Conservation (phyloP, 179 eudicot species). For the Amaranthus tricolor region DNA sequence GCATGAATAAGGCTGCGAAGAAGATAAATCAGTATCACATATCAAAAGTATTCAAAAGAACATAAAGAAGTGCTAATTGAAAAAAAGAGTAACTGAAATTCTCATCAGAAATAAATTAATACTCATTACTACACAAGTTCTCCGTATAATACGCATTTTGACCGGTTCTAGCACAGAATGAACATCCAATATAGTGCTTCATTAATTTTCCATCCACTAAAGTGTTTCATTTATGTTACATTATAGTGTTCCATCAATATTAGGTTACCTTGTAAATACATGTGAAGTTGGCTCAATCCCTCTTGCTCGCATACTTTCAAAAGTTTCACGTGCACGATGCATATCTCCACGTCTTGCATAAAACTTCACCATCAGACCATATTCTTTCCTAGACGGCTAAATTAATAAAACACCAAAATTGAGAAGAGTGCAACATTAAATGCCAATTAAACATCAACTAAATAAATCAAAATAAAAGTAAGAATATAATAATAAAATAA, state of each 20-base stretch:
- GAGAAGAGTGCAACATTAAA: not conserved
- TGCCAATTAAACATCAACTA: not conserved
- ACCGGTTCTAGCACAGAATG: not conserved
- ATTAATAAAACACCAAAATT: constrained; percentile 18
- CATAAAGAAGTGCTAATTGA: not conserved
- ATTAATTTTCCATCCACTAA: not conserved
- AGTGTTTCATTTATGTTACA: constrained; percentile 1
- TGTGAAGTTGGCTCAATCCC: constrained; percentile 92
- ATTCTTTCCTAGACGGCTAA: constrained; percentile 97
- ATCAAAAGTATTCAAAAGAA: constrained; percentile 4
- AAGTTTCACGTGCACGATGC: constrained; percentile 92
- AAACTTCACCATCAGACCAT: constrained; percentile 82
- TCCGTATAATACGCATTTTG: not conserved
- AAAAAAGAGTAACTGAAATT: not conserved
- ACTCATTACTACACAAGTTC: not conserved
- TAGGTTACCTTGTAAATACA: constrained; percentile 70
- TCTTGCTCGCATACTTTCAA: constrained; percentile 93
- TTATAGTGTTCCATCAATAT: constrained; percentile 1
- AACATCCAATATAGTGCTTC: not conserved
- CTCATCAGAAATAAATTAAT: not conserved
- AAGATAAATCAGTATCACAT: constrained; percentile 11
- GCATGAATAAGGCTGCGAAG: constrained; percentile 93
- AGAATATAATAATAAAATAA: not conserved
- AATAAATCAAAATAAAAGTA: not conserved
- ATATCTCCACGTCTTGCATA: constrained; percentile 91